Conservation (phyloP, 2,329 filamentous ascomycete genomes). For the Diaporthe velutina region DNA sequence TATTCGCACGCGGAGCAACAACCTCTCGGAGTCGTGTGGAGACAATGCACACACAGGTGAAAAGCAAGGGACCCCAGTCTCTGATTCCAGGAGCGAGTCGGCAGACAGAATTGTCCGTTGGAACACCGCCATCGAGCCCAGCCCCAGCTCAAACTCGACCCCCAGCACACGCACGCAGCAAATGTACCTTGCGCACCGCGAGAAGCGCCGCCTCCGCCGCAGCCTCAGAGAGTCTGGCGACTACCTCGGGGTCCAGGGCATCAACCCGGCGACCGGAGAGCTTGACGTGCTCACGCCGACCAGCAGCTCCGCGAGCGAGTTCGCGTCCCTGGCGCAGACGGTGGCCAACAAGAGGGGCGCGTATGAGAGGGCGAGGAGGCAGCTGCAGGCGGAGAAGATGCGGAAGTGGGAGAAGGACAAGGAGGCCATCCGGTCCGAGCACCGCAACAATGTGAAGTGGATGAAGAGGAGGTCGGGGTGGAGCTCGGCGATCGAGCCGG, state of each 20-base stretch:
- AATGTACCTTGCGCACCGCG: constrained; percentile 50
- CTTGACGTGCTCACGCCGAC: constrained; percentile 57
- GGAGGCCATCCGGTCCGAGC: constrained; percentile 50
- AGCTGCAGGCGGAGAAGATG: constrained; percentile 59
- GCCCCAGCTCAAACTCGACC: constrained; percentile 30
- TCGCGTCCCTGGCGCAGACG: constrained; percentile 49
- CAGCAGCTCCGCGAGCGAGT: constrained; percentile 37
- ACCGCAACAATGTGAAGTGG: constrained; percentile 56
- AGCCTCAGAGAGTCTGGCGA: constrained; percentile 68
- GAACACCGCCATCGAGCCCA: constrained; percentile 49
- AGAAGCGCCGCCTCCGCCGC: constrained; percentile 56
- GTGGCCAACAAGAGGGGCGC: constrained; percentile 51
- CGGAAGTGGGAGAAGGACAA: constrained; percentile 59
- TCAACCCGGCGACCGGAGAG: constrained; percentile 68
- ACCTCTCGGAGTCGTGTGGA: constrained; percentile 43
- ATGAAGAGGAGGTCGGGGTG: constrained; percentile 60
- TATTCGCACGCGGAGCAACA: constrained; percentile 50
- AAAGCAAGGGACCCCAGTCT: background rate
- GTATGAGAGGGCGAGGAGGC: constrained; percentile 56
- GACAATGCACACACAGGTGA: background rate
- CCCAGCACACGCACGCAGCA: constrained; percentile 38
- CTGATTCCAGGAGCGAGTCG: background rate
- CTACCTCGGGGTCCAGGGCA: constrained; percentile 69
- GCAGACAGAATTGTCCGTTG: constrained; percentile 50
- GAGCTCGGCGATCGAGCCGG: constrained; percentile 64